These are phyloP conservation scores for Clonostachys rosea DNA, from an alignment of 2,329 filamentous ascomycete genomes.

Conservation along the genomic window DNA sequence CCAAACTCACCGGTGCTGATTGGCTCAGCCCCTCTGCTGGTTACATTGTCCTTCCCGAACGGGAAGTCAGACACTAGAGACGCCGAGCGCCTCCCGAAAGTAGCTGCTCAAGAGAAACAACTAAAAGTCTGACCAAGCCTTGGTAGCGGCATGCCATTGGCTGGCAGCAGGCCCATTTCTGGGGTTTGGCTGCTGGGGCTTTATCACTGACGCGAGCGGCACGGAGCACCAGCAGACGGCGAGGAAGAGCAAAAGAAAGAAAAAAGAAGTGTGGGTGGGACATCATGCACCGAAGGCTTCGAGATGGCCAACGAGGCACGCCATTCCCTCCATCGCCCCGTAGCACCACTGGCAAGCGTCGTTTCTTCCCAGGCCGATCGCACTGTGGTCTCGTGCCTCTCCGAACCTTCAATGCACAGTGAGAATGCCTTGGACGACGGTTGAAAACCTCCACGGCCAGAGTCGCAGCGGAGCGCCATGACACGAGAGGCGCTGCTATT, in stretches of 20 bases:
- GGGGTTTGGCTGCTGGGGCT: not conserved
- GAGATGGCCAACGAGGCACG: not conserved
- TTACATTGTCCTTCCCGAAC: conserved; percentile 2
- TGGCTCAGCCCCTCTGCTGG: not conserved
- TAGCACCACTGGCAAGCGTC: not conserved
- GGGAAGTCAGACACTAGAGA: conserved; percentile 1
- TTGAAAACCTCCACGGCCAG: too few relatives aligned
- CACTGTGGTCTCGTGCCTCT: too few relatives aligned
- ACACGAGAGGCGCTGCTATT: not conserved
- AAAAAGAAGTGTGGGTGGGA: not conserved
- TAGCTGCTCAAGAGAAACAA: not conserved
- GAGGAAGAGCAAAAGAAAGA: not conserved
- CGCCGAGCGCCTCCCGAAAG: conserved; percentile 1
- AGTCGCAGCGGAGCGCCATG: not conserved
- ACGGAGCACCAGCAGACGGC: too few relatives aligned
- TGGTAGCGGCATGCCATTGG: too few relatives aligned
- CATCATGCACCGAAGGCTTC: conserved; percentile 3
- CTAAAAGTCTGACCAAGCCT: too few relatives aligned
- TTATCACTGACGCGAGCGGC: not conserved
- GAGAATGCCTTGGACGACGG: too few relatives aligned
- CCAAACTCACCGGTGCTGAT: not conserved
- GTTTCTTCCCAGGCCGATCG: not conserved
- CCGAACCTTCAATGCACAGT: too few relatives aligned
- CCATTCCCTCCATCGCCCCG: not conserved
- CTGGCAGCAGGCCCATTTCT: too few relatives aligned